Percentiles rank a stretch among this genome's conserved stretches.
Conservation (phyloP, 1,284 basidiomycete species). For the Austroboletus novae-zelandiae region DNA sequence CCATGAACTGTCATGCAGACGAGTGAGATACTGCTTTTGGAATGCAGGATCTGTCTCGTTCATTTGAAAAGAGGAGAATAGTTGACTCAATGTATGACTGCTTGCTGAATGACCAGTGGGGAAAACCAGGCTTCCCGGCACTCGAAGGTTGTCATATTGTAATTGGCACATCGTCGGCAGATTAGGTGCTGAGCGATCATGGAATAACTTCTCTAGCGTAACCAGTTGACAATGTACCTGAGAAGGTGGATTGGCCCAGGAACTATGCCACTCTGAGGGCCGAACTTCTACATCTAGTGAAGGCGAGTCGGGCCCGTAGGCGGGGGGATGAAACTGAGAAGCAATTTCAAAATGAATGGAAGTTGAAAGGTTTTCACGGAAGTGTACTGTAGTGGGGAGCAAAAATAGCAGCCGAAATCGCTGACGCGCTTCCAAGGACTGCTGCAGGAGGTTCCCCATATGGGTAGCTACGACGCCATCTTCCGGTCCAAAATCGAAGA, state of each 20-base stretch:
- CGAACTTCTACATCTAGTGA: not conserved
- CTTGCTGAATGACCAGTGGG: not conserved
- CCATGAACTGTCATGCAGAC: not conserved
- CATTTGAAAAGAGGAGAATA: not conserved
- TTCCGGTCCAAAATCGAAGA: not conserved
- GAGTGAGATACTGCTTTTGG: not conserved
- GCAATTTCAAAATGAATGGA: not conserved
- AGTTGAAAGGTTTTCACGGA: not conserved
- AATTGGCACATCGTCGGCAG: not conserved
- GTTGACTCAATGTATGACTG: not conserved
- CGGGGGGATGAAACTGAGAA: not conserved
- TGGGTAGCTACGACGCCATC: not conserved
- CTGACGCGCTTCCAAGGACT: not conserved
- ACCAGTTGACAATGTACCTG: not conserved
- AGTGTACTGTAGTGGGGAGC: not conserved
- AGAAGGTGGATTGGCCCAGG: no score
- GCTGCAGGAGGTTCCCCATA: not conserved
- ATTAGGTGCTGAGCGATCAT: not conserved
- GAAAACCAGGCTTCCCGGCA: not conserved
- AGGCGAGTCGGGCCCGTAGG: not conserved
- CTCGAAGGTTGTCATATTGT: not conserved
- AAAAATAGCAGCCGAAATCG: not conserved
- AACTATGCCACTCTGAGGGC: not conserved
- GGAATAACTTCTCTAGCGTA: not conserved
- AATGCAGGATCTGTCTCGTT: not conserved